Conservation (phyloP, 768 basidiomycete genomes). For the Hypholoma fasciculare region DNA sequence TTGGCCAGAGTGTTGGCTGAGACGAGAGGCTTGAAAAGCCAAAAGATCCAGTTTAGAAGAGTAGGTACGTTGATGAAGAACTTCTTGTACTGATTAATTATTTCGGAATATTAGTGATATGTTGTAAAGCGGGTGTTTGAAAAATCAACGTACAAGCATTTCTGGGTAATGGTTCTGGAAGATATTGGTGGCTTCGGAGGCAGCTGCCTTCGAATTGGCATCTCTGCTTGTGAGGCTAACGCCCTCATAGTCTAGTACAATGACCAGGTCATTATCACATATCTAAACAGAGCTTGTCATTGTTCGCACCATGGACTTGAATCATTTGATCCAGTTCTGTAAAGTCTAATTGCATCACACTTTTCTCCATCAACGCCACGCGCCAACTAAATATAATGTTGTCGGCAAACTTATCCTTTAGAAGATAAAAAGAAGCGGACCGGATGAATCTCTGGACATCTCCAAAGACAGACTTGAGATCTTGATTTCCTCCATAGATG, state of each 20-base stretch:
- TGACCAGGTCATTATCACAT: neutral
- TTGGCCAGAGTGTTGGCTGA: constrained; percentile 76
- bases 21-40: constrained; percentile 76
- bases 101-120: neutral
- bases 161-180: constrained; percentile 82
- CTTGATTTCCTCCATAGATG: constrained; percentile 69
- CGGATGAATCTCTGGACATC: constrained; percentile 76
- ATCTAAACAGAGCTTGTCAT: neutral
- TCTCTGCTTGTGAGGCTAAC: constrained; percentile 65
- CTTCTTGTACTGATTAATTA: constrained; percentile 55
- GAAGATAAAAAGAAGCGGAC: constrained; percentile 31
- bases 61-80: constrained; percentile 84
- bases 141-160: constrained; percentile 51
- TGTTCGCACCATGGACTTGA: constrained; percentile 63
- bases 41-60: constrained; percentile 80
- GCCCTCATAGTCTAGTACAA: constrained; percentile 67
- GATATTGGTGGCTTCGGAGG: constrained; percentile 70
- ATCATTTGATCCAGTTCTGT: constrained; percentile 69
- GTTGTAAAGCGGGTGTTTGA: neutral
- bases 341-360: constrained; percentile 66
- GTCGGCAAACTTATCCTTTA: neutral
- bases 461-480: constrained; percentile 71
- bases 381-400: constrained; percentile 59
- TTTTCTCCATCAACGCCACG: constrained; percentile 73
- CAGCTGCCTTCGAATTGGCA: constrained; percentile 76